phyloP scores from a whole-genome alignment of 805 yeast species.

The Metschnikowia santaceciliae region DNA sequence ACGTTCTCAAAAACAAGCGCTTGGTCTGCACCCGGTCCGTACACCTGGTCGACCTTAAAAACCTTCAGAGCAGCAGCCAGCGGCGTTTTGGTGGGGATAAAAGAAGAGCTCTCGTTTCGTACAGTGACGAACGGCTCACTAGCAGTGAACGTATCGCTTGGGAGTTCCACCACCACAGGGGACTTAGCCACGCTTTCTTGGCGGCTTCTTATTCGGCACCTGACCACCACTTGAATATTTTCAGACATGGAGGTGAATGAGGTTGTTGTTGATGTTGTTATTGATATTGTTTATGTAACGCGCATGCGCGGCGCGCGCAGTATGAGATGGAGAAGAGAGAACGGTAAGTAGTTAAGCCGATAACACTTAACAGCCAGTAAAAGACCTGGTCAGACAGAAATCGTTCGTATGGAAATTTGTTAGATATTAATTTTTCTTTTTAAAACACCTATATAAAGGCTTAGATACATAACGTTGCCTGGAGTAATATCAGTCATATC shows the following conservation, averaged over 20 bases:
- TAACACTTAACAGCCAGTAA: not conserved
- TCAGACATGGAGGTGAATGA: constrained; percentile 14
- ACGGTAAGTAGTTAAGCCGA: not conserved
- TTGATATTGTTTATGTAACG: constrained; percentile 9
- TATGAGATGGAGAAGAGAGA: not conserved
- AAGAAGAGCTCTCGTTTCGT: constrained; percentile 16
- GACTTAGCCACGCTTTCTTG: constrained; percentile 43
- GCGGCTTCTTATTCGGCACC: constrained; percentile 50
- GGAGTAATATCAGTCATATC: no score
- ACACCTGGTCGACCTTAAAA: constrained; percentile 74
- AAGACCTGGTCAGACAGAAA: no score
- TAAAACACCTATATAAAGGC: no score
- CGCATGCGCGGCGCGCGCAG: constrained; percentile 5
- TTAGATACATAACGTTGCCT: no score
- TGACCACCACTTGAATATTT: constrained; percentile 50
- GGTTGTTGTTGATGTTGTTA: not conserved
- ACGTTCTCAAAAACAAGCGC: constrained; percentile 58
- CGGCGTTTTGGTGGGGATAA: constrained; percentile 20
- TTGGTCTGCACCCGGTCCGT: constrained; percentile 81
- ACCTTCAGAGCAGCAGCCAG: constrained; percentile 14
- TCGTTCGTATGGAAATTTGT: no score
- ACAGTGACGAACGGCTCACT: constrained; percentile 21
- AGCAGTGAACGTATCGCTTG: constrained; percentile 26
- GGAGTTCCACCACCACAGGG: constrained; percentile 46
- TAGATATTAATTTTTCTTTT: no score